phyloP scores from a whole-genome alignment of 352 stramenopile species.

The Phytopythium sindhum region DNA sequence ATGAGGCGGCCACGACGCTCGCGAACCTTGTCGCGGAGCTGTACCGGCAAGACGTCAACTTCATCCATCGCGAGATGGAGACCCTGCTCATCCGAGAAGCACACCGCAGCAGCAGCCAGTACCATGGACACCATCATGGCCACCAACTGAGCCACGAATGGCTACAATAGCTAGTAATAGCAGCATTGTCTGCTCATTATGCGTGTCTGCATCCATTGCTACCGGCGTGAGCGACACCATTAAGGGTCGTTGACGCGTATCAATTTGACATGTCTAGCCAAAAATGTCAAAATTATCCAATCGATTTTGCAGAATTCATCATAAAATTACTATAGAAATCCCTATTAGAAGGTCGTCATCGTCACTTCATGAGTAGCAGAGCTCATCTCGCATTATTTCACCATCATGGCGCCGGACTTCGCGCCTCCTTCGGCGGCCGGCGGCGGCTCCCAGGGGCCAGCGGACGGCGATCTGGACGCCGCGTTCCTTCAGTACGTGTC shows the following conservation, averaged over 20 bases:
- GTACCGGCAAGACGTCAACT: conserved; percentile 31
- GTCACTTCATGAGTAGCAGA: neutral
- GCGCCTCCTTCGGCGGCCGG: neutral
- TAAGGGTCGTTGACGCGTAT: no score
- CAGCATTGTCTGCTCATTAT: no score
- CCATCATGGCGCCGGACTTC: neutral
- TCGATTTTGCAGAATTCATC: no score
- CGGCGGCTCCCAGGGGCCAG: neutral
- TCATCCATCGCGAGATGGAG: conserved; percentile 34
- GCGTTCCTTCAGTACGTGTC: conserved; percentile 5
- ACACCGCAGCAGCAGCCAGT: neutral
- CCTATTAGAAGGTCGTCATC: neutral
- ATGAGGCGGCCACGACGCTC: conserved; percentile 1
- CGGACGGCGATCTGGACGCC: conserved; percentile 1
- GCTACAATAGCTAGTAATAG: no score
- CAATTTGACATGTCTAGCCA: no score
- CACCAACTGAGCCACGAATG: neutral
- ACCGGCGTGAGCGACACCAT: no score
- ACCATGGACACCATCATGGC: neutral
- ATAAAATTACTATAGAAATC: neutral
- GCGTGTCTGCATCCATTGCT: no score
- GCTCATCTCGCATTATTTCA: no score
- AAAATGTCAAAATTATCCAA: no score
- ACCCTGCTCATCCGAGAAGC: conserved; percentile 19
- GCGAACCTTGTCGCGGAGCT: conserved; percentile 23